phyloP scores from a whole-genome alignment of 1,284 basidiomycete species.

The Calocybe gambosa region DNA sequence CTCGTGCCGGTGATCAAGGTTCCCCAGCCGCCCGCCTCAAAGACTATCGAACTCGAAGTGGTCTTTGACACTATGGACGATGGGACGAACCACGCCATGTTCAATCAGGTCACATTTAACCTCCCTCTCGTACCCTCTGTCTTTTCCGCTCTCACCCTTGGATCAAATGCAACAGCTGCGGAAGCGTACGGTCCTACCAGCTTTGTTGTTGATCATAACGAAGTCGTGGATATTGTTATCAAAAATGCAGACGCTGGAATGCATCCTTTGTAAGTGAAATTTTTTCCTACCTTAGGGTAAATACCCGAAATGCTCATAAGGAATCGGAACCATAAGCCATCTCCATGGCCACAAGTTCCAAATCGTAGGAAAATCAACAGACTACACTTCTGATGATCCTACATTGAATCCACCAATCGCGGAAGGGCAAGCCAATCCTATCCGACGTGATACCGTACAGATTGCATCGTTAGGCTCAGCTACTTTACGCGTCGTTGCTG shows the following conservation, averaged over 20 bases:
- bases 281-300: not conserved
- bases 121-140: slow-evolving; percentile 66
- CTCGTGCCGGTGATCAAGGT: slow-evolving; percentile 51
- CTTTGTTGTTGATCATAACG: slow-evolving; percentile 68
- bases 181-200: slow-evolving; percentile 78
- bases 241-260: slow-evolving; percentile 74
- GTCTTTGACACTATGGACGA: slow-evolving; percentile 71
- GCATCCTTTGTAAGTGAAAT: slow-evolving; percentile 70
- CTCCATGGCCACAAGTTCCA: slow-evolving; percentile 81
- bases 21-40: slow-evolving; percentile 39
- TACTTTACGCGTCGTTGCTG: slow-evolving; percentile 64
- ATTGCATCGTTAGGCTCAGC: slow-evolving; percentile 56
- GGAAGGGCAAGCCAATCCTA: slow-evolving; percentile 76
- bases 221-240: slow-evolving; percentile 77
- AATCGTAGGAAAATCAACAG: slow-evolving; percentile 64
- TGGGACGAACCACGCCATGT: slow-evolving; percentile 73
- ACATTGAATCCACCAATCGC: slow-evolving; percentile 75
- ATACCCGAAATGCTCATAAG: no score
- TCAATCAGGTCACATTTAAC: slow-evolving; percentile 71
- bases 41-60: slow-evolving; percentile 53
- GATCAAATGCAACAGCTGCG: slow-evolving; percentile 59
- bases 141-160: slow-evolving; percentile 73
- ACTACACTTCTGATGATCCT: slow-evolving; percentile 76
- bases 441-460: slow-evolving; percentile 76
- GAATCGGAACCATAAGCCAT: slow-evolving; percentile 53